Conservation (phyloP, 2,329 filamentous ascomycete genomes). For the Scorias spongiosa region DNA sequence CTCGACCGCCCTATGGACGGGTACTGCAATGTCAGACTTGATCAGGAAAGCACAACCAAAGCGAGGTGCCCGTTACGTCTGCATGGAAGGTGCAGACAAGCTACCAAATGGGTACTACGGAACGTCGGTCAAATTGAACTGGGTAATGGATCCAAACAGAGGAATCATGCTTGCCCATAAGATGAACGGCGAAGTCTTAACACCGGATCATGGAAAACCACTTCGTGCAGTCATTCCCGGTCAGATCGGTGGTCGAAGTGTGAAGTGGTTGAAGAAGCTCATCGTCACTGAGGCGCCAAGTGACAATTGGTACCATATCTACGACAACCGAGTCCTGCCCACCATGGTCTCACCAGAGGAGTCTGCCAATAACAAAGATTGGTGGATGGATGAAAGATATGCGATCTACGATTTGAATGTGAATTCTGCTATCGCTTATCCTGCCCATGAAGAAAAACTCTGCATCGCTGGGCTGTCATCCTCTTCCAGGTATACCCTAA, state of each 20-base stretch:
- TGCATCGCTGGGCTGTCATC: slow-evolving; percentile 31
- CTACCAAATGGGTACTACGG: slow-evolving; percentile 78
- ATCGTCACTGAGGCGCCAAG: slow-evolving; percentile 65
- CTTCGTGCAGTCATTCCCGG: slow-evolving; percentile 73
- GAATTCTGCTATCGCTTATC: slow-evolving; percentile 70
- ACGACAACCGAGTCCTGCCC: slow-evolving; percentile 80
- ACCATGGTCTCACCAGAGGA: slow-evolving; percentile 75
- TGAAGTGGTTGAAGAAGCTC: slow-evolving; percentile 80
- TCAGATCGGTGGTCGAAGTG: slow-evolving; percentile 80
- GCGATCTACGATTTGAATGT: slow-evolving; percentile 85
- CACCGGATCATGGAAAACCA: slow-evolving; percentile 75
- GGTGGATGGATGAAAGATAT: slow-evolving; percentile 81
- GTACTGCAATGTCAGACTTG: slow-evolving; percentile 59
- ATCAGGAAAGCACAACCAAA: slow-evolving; percentile 52
- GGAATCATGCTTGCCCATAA: slow-evolving; percentile 78
- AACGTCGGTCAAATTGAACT: slow-evolving; percentile 75
- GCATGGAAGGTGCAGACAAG: slow-evolving; percentile 81
- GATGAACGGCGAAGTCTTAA: slow-evolving; percentile 75
- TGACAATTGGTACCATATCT: slow-evolving; percentile 91
- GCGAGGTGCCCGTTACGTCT: slow-evolving; percentile 63
- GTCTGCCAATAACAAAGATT: slow-evolving; percentile 54
- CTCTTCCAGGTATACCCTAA: slow-evolving; percentile 42
- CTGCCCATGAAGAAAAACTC: slow-evolving; percentile 60
- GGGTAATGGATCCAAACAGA: slow-evolving; percentile 68
- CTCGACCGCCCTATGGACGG: slow-evolving; percentile 79